phyloP scores from a whole-genome alignment of 2,329 filamentous ascomycete genomes.

The Geosmithia morbida region DNA sequence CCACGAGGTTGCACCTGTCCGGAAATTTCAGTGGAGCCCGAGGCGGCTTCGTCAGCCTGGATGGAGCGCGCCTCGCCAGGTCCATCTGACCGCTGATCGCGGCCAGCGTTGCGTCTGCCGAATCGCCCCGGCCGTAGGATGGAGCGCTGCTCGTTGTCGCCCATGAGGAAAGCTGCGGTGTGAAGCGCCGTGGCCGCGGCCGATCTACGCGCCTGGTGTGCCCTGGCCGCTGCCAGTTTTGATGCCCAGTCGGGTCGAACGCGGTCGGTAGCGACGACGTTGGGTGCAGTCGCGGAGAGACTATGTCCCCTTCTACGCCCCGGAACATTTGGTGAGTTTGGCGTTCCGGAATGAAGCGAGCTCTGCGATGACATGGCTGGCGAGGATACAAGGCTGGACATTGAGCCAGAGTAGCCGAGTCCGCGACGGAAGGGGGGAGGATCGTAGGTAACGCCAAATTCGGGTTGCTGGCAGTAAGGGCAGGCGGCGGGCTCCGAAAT shows the following conservation, averaged over 20 bases:
- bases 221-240: slow-evolving; percentile 72
- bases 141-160: slow-evolving; percentile 32
- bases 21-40: background rate
- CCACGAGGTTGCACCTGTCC: background rate
- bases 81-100: slow-evolving; percentile 16
- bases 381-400: slow-evolving; percentile 17
- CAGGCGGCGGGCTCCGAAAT: slow-evolving; percentile 86
- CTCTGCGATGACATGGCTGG: slow-evolving; percentile 80
- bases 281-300: slow-evolving; percentile 68
- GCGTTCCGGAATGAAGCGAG: slow-evolving; percentile 51
- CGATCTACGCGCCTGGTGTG: slow-evolving; percentile 72
- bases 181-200: slow-evolving; percentile 90
- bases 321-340: slow-evolving; percentile 18
- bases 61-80: background rate
- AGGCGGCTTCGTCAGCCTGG: background rate
- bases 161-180: slow-evolving; percentile 85
- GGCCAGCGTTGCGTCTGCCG: slow-evolving; percentile 36
- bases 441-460: slow-evolving; percentile 94
- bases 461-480: slow-evolving; percentile 87
- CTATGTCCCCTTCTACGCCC: slow-evolving; percentile 37
- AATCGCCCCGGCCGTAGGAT: slow-evolving; percentile 34
- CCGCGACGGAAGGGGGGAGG: slow-evolving; percentile 80
- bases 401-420: slow-evolving; percentile 47
- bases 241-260: slow-evolving; percentile 90
- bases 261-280: slow-evolving; percentile 83